Base-by-base conservation (phyloP, 805 yeast species). In the Metschnikowia henanensis region DNA sequence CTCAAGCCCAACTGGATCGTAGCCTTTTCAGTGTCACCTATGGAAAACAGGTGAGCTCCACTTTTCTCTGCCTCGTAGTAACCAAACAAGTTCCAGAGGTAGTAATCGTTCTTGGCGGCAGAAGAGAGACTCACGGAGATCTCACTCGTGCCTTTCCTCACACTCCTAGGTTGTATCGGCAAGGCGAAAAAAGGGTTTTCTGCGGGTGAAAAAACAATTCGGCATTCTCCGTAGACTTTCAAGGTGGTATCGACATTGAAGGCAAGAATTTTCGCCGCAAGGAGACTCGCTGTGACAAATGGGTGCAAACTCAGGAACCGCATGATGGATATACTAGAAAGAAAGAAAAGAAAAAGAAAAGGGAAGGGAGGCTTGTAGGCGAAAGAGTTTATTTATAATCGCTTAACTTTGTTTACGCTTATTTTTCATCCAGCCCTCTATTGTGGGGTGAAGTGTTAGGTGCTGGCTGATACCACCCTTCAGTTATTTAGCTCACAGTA, bases 1-100 rank as follows among this genome's bases (percentile, higher is more conserved):
- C 12, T 30, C 5, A 22, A 8, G 5, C 40, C 40, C 15, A 37
- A 10, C 28, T 37, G 34, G 13, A 37, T 30, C 15, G 19, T 20
- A 4, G 40, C 40, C 19, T 10, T 18, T 20, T 30, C 13, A 7
- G 26, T 25, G 13, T n/a, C 40, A 6, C 16, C 28, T 15, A 30
- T 37, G 12, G 34, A 29, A 18, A 37, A 29, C 3, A n/a, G n/a
- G n/a, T 37, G 23, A 7, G 16, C 15, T 9, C 28, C 40, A 15
- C 34, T 37, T 6, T 10, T n/a, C 12, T 16, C 28, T 8, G 40
- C 31, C 20, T 30, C 19, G n/a, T n/a, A 37, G 16, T 9, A 30
- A 12, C 40, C 40, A 15, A 22, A 17, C 34, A 37, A 37, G 13
- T 37, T 34, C 40, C 40, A 37, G 4, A 28, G 17, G 28, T 29